Conservation (phyloP, 306 rosid species). For the Quercus variabilis region DNA sequence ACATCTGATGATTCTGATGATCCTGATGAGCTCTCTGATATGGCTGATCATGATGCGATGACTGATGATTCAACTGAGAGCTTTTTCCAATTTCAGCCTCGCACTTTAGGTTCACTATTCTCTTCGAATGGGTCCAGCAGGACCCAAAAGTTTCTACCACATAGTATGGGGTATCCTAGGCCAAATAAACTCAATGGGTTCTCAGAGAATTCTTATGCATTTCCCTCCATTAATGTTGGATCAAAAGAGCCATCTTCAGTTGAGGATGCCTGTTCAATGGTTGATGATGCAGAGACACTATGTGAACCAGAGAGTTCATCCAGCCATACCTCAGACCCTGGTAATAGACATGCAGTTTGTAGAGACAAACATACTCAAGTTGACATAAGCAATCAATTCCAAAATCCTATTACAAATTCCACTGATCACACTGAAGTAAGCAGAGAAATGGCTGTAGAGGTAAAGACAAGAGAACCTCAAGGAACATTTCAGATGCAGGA, state of each 20-base stretch:
- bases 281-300: constrained; percentile 31
- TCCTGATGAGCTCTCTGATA: constrained; percentile 63
- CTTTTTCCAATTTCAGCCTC: constrained; percentile 88
- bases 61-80: constrained; percentile 59
- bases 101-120: constrained; percentile 76
- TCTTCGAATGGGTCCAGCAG: constrained; percentile 66
- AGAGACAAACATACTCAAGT: constrained; percentile 20
- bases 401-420: constrained; percentile 35
- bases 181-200: constrained; percentile 55
- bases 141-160: constrained; percentile 47
- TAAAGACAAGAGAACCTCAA: constrained; percentile 29
- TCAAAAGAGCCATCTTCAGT: constrained; percentile 33
- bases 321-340: constrained; percentile 26
- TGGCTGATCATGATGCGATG: constrained; percentile 44
- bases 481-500: constrained; percentile 33
- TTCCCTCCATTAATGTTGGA: constrained; percentile 23
- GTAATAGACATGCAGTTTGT: constrained; percentile 18
- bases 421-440: constrained; percentile 20
- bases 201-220: constrained; percentile 28
- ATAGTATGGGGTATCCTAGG: constrained; percentile 35
- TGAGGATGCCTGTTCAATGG: constrained; percentile 40
- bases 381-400: constrained; percentile 25
- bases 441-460: constrained; percentile 24
- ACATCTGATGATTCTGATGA: constrained; percentile 58
- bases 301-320: constrained; percentile 42